Percentiles rank a stretch among this genome's conserved stretches.
Evolutionary conservation across 2,329 filamentous ascomycete genomes (phyloP).

Genomic region (Fusarium pilosicola): DNA sequence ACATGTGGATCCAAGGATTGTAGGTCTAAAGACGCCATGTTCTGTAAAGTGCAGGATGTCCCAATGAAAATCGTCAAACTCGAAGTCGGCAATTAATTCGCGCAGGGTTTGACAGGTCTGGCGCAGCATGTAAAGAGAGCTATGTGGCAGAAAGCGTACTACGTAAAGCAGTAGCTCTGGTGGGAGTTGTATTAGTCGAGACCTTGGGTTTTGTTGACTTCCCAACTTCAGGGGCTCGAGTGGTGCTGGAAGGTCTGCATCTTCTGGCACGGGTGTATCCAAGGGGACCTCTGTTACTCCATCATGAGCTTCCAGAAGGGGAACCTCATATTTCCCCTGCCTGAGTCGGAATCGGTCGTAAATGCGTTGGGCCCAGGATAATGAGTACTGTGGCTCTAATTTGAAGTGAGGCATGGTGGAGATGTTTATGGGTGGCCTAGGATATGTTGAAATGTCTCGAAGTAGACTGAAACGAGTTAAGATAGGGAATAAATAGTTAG

Average conservation of each 20-base stretch:
- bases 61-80: not conserved
- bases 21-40: too few relatives aligned
- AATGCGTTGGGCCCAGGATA: not conserved
- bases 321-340: not conserved
- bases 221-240: fast-evolving
- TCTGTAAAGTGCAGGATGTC: not conserved
- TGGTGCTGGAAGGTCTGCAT: fast-evolving
- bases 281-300: fast-evolving
- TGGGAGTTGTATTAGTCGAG: not conserved
- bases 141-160: not conserved
- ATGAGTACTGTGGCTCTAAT: not conserved
- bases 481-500: too few relatives aligned
- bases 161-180: not conserved
- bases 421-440: not conserved
- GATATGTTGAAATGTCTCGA: not conserved
- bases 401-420: not conserved
- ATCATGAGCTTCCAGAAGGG: not conserved
- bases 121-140: not conserved
- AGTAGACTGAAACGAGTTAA: too few relatives aligned
- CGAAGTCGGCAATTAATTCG: fast-evolving
- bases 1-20: not conserved
- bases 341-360: not conserved
- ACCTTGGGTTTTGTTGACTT: fast-evolving
- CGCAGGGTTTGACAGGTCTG: not conserved
- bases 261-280: not conserved